These are phyloP conservation scores for Amyloporia xantha DNA, from an alignment of 768 basidiomycete species.

Conservation along the genomic window DNA sequence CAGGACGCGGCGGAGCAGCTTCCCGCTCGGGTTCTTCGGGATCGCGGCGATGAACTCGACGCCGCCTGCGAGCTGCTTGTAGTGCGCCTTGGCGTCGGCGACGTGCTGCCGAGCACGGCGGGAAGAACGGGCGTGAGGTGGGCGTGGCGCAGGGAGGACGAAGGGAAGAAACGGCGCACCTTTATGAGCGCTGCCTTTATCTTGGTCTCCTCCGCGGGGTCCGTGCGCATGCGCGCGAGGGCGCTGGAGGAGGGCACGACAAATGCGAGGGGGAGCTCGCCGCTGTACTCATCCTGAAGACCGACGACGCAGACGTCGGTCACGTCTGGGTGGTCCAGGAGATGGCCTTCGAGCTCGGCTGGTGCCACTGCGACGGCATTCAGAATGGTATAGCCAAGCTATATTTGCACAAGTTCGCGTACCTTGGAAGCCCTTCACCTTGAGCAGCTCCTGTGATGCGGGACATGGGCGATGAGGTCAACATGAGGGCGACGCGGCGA, in stretches of 20 bases:
- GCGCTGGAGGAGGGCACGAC: slow-evolving; percentile 43
- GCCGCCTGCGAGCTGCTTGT: slow-evolving; percentile 33
- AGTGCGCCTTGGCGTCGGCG: slow-evolving; percentile 25
- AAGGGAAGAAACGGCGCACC: slow-evolving; percentile 30
- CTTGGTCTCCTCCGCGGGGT: slow-evolving; percentile 28
- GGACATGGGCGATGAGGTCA: neutral
- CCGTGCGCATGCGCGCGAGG: slow-evolving; percentile 28
- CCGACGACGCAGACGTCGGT: slow-evolving; percentile 59
- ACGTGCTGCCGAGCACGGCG: slow-evolving; percentile 17
- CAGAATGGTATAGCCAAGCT: neutral
- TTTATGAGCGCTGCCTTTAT: slow-evolving; percentile 48
- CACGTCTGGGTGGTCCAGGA: slow-evolving; percentile 55
- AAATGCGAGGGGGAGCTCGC: slow-evolving; percentile 67
- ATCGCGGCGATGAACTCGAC: slow-evolving; percentile 31
- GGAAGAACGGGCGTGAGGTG: neutral
- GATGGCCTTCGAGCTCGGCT: slow-evolving; percentile 62
- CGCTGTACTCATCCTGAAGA: slow-evolving; percentile 61
- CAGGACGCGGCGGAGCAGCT: slow-evolving; percentile 24
- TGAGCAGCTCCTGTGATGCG: slow-evolving; percentile 52
- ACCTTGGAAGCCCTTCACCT: slow-evolving; percentile 42
- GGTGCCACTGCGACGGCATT: slow-evolving; percentile 56
- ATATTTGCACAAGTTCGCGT: neutral
- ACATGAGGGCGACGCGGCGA: neutral
- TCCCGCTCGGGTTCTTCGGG: slow-evolving; percentile 27
- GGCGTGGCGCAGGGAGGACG: neutral